A percentile compares a stretch with the other conserved stretches of the same genome.
phyloP scores from a whole-genome alignment of 768 basidiomycete genomes.

The Lanmaoa rubissima region DNA sequence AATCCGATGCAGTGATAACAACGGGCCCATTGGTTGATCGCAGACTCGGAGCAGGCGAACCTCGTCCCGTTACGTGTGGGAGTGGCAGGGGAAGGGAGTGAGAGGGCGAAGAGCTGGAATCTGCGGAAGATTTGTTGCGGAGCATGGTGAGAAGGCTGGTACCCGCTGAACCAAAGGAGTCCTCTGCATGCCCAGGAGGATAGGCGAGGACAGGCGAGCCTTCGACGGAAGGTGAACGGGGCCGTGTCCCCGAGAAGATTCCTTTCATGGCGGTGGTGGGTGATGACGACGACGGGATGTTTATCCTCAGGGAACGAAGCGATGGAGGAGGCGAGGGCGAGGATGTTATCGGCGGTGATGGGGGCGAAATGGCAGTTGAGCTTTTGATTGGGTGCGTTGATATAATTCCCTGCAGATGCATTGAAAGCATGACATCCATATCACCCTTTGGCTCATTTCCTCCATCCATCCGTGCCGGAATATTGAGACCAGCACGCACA shows the following conservation, averaged over 20 bases:
- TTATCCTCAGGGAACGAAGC: constrained; percentile 26
- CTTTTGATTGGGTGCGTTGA: constrained; percentile 27
- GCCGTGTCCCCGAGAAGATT: constrained; percentile 23
- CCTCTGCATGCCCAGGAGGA: constrained; percentile 44
- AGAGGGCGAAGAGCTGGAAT: constrained; percentile 24
- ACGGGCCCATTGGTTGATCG: constrained; percentile 22
- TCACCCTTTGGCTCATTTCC: constrained; percentile 70
- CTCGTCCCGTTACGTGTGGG: constrained; percentile 8
- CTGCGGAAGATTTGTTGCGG: constrained; percentile 38
- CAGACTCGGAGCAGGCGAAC: constrained; percentile 28
- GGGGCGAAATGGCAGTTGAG: constrained; percentile 6
- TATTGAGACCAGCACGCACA: constrained; percentile 63
- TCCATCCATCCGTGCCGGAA: constrained; percentile 39
- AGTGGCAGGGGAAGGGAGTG: constrained; percentile 34
- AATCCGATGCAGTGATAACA: constrained; percentile 29
- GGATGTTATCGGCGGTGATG: constrained; percentile 20
- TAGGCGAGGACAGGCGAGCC: constrained; percentile 36
- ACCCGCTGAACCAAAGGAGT: constrained; percentile 57
- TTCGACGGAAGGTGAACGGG: constrained; percentile 37
- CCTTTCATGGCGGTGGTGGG: constrained; percentile 20
- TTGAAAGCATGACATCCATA: constrained; percentile 81
- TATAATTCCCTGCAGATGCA: constrained; percentile 63
- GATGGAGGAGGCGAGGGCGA: constrained; percentile 31
- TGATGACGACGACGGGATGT: constrained; percentile 16
- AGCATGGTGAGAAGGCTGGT: constrained; percentile 54